A percentile compares a stretch with the other conserved stretches of the same genome.
These are phyloP conservation scores for Nephromyces sp. DNA, from an alignment of 169 alveolate genomes.

Conservation along the genomic window DNA sequence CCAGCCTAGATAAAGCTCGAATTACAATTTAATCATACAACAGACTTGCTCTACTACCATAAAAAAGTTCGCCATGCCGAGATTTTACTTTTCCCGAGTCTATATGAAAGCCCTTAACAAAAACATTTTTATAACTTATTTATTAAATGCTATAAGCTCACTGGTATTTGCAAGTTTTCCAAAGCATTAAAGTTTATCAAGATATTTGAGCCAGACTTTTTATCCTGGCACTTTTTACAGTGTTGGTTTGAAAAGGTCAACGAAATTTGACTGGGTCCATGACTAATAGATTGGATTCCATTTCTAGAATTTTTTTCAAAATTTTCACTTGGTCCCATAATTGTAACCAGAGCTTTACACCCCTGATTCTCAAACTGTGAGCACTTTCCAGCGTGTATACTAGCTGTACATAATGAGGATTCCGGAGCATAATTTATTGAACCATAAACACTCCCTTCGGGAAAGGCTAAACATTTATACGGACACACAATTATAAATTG, in stretches of 20 bases:
- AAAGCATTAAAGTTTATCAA: no score
- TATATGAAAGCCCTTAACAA: neutral
- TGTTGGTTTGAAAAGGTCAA: neutral
- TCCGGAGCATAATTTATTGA: slow-evolving; percentile 1
- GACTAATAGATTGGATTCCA: slow-evolving; percentile 13
- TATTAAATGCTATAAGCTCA: no score
- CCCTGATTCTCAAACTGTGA: neutral
- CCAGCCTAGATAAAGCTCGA: slow-evolving; percentile 4
- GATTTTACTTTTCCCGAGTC: neutral
- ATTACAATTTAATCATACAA: neutral
- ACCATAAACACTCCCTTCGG: slow-evolving; percentile 8
- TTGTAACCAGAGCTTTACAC: neutral
- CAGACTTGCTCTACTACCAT: neutral
- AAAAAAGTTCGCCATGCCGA: neutral
- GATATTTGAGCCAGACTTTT: no score
- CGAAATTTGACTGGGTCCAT: slow-evolving; percentile 15
- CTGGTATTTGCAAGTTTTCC: no score
- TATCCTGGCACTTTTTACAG: no score
- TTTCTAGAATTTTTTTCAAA: neutral
- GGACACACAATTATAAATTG: slow-evolving; percentile 14
- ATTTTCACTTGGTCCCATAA: slow-evolving; percentile 3
- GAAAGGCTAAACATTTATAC: neutral
- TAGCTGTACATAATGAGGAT: slow-evolving; percentile 16
- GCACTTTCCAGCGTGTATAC: slow-evolving; percentile 18
- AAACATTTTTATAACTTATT: no score